A percentile compares a stretch with the other conserved stretches of the same genome.
Evolutionary conservation across 2,329 filamentous ascomycete species (phyloP).

Genomic region (Achaetomium macrosporum): DNA sequence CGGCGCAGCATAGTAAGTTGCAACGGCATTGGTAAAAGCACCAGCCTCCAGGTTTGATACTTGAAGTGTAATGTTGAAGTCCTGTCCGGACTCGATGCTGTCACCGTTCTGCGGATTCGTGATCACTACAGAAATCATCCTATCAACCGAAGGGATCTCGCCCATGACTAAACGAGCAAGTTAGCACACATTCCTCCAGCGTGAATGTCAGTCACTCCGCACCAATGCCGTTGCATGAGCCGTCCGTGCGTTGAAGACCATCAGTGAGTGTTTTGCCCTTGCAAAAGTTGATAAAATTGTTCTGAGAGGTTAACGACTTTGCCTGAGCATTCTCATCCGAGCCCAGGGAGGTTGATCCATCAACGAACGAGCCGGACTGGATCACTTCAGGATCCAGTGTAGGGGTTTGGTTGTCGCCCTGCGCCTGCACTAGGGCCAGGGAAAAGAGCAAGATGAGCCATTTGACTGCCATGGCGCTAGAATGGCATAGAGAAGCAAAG

Average conservation of each 20-base stretch:
- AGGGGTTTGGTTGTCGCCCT: conserved; percentile 15
- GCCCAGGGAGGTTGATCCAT: conserved; percentile 30
- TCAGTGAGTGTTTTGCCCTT: conserved; percentile 50
- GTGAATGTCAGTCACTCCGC: conserved; percentile 27
- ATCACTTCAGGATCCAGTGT: conserved; percentile 22
- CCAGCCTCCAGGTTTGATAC: conserved; percentile 49
- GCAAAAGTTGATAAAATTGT: conserved; percentile 62
- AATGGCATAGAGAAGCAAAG: background rate
- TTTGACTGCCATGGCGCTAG: conserved; percentile 26
- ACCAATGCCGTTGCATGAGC: conserved; percentile 60
- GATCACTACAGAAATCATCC: conserved; percentile 53
- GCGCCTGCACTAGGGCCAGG: conserved; percentile 24
- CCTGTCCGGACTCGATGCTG: conserved; percentile 40
- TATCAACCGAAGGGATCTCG: conserved; percentile 46
- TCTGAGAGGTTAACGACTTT: conserved; percentile 26
- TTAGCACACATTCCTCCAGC: background rate
- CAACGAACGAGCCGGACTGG: conserved; percentile 32
- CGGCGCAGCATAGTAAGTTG: conserved; percentile 55
- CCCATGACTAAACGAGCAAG: conserved; percentile 43
- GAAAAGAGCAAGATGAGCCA: conserved; percentile 28
- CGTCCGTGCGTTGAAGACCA: conserved; percentile 49
- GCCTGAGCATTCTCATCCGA: conserved; percentile 27
- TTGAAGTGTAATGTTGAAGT: conserved; percentile 50
- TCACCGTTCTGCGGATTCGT: conserved; percentile 46
- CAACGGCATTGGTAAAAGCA: conserved; percentile 53